Evolutionary conservation across 2,329 filamentous ascomycete genomes (phyloP), one percentile per base, ranked within the genome.

Genomic region (Hypomyces perniciosus): DNA sequence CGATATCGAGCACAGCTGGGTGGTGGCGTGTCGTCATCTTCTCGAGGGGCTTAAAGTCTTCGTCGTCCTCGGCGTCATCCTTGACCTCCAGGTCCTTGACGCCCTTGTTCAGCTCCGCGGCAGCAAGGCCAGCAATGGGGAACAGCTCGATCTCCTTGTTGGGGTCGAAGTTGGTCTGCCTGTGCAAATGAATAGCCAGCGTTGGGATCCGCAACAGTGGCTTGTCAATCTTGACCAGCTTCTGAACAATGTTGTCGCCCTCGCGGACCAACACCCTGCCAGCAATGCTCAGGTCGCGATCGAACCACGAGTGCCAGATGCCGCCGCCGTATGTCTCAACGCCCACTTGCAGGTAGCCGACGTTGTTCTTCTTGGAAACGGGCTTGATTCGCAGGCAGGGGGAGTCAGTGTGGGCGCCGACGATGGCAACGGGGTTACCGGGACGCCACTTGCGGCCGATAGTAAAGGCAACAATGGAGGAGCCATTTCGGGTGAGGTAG

Each of bases 271-370:
- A 85, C 10, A 88, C 88, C 53, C 93, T 81, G 7, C 93, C 93
- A 31, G 93, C 93, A 48, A 97, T 83, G 61, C 88, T 87, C 55
- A 99, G 75, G 67, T 99, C 93, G 46, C 93, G 85, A 68, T 99
- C 93, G 65, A 99, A 99, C 93, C 87, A 99, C 43, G 89, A 95
- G 70, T 96, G 91, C 92, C 92, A 97, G 63, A 97, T 85, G 50
- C 93, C 93, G 55, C 93, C 93, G 48, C 93, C 93, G 65, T 99
- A 99, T 2, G 90, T 92, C 76, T 99, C 93, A 46, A 96, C 92
- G 48, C 91, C 93, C 51, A 99, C 85, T 71, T 99, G 93, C 56
- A 96, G 72, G 69, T 93, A 99, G 9, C 92, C 92, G 57, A 88
- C 86, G 50, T 81, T 84, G 63, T 81, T 80, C 73, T 92, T 93